Evolutionary conservation across 352 stramenopile species (phyloP), one percentile per base, ranked within the genome.

Genomic region (Phytopythium chamaehyphon): DNA sequence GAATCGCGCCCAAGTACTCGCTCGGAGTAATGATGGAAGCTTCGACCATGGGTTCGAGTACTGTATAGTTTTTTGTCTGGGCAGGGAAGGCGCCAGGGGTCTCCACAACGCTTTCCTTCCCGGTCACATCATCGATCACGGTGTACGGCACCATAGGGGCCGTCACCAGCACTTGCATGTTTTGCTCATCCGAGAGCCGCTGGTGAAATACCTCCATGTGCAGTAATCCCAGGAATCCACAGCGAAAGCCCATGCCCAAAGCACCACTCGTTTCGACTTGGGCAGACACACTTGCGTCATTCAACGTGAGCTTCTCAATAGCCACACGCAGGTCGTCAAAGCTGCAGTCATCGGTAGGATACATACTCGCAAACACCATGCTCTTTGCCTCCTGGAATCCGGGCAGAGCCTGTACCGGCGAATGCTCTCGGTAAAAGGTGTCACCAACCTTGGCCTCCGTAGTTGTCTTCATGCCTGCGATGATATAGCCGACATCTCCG

Each of bases 341-440:
- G 35, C 79, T 95, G 51, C 88, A 95, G 47, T 95, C 87, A 44
- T 99, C 95, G 10, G 97, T 93, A 5, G 97, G 97, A 76, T 98
- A 99, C 61, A 99, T 96, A 56, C 87, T 98, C 7, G 97, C 96
- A 76, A 98, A 99, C n/a, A 99, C 96, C 96, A 99, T 99, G 22
- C 79, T 91, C 15, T 77, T 73, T 2, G 80, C 84, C 47, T 91
- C 80, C 59, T 94, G 80, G 54, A 94, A 92, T 37, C 84, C 84
- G 3, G 83, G 81, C 9, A 94, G 60, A 3, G 83, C 62, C 55
- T 84, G 70, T 0, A 94, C 73, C 0, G 77, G 71, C 2, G 64
- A 63, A 50, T 76, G 62, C 43, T 88, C 78, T n/a, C 73, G 77
- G 57, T 86, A 88, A 49, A 91, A 91, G 7, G 83, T 94, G 36